Percentiles rank a stretch among this genome's conserved stretches.
Evolutionary conservation across 2,329 filamentous ascomycete species (phyloP).

Genomic region (Aureobasidium mangrovei): DNA sequence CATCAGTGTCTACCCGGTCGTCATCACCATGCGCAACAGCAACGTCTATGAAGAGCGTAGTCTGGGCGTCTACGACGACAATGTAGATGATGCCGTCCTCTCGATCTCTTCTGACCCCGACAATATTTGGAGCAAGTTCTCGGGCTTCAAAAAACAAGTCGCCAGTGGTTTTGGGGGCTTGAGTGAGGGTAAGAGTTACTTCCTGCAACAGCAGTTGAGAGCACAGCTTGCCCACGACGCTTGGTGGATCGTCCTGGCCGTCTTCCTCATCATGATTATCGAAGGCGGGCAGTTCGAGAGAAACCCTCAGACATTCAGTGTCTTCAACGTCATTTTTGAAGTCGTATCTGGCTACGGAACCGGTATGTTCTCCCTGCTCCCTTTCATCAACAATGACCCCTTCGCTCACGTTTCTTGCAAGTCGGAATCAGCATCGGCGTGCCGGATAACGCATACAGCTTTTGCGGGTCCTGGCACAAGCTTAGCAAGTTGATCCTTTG

Average conservation of each 20-base stretch:
- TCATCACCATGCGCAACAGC: slow-evolving; percentile 51
- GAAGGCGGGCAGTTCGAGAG: slow-evolving; percentile 30
- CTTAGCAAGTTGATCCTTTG: slow-evolving; percentile 48
- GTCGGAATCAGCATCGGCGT: slow-evolving; percentile 41
- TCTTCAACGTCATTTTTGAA: slow-evolving; percentile 41
- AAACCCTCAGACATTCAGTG: slow-evolving; percentile 30
- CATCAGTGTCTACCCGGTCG: slow-evolving; percentile 53
- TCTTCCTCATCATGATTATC: slow-evolving; percentile 40
- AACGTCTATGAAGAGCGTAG: slow-evolving; percentile 56
- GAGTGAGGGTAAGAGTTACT: slow-evolving; percentile 27
- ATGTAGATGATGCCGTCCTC: slow-evolving; percentile 4
- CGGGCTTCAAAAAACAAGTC: slow-evolving; percentile 4
- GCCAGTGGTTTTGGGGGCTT: slow-evolving; percentile 5
- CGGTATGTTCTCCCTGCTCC: not conserved
- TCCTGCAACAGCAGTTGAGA: slow-evolving; percentile 36
- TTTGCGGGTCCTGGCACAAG: slow-evolving; percentile 40
- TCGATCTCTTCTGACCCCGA: not conserved
- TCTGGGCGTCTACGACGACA: slow-evolving; percentile 48
- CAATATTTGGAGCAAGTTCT: slow-evolving; percentile 4
- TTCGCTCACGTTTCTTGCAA: not conserved
- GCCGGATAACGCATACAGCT: slow-evolving; percentile 36
- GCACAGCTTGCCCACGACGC: slow-evolving; percentile 40
- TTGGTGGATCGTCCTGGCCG: slow-evolving; percentile 37
- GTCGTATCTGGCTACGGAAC: slow-evolving; percentile 32
- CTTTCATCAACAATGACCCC: too few relatives aligned